Percentiles rank a stretch among this genome's conserved stretches.
phyloP scores from a whole-genome alignment of 768 basidiomycete species.

The Suillus clintonianus region DNA sequence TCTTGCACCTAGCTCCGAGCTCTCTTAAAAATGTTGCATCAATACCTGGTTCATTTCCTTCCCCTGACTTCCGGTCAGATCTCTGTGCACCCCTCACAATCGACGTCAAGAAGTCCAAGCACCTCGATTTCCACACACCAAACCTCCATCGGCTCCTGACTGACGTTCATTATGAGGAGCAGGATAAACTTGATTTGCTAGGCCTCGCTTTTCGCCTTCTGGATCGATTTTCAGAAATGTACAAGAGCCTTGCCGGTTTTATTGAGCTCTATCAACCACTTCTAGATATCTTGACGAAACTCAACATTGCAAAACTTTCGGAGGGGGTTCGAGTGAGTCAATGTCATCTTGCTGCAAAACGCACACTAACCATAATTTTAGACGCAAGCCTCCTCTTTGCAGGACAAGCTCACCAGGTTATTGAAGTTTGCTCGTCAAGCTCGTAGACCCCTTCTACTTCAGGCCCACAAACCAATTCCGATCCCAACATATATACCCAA shows the following conservation, averaged over 20 bases:
- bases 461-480: constrained; percentile 95
- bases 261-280: constrained; percentile 83
- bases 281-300: constrained; percentile 51
- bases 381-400: constrained; percentile 47
- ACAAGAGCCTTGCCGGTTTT: constrained; percentile 79
- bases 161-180: constrained; percentile 37
- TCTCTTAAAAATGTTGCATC: constrained; percentile 43
- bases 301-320: constrained; percentile 50
- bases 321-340: constrained; percentile 55
- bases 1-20: constrained; percentile 76
- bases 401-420: constrained; percentile 57
- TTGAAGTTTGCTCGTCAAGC: constrained; percentile 73
- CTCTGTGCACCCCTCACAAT: constrained; percentile 43
- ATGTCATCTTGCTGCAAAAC: background rate
- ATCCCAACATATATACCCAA: constrained; percentile 93
- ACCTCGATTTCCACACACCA: constrained; percentile 43
- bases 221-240: constrained; percentile 69
- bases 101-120: constrained; percentile 39
- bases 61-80: constrained; percentile 66
- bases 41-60: constrained; percentile 71
- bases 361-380: constrained; percentile 10
- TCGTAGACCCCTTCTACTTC: constrained; percentile 79
- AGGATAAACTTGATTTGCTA: constrained; percentile 75
- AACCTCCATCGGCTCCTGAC: constrained; percentile 49
- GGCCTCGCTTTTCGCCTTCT: constrained; percentile 63